These are phyloP conservation scores for Amaranthus cruentus DNA, from an alignment of 148 eudicot species.

Conservation along the genomic window DNA sequence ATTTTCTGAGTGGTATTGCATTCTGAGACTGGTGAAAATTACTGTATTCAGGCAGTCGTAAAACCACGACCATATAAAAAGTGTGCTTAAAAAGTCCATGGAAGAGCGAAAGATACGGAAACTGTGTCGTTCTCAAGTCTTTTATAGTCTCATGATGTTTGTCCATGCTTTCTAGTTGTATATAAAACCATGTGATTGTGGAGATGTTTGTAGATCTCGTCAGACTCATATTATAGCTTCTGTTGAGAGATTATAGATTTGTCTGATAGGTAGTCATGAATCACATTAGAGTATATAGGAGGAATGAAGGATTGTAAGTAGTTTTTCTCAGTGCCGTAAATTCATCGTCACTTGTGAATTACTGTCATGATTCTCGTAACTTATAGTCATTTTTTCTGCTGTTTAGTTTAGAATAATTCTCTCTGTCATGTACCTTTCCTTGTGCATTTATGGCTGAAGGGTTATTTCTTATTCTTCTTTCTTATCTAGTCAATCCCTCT, in stretches of 20 bases:
- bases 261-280: conserved; percentile 20
- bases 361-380: conserved; percentile 13
- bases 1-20: conserved; percentile 19
- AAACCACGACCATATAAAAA: conserved; percentile 10
- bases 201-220: conserved; percentile 24
- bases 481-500: too few relatives aligned
- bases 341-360: conserved; percentile 11
- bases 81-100: conserved; percentile 10
- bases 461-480: too few relatives aligned
- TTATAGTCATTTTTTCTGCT: neutral
- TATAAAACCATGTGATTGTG: conserved; percentile 21
- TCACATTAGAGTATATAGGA: conserved; percentile 16
- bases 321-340: conserved; percentile 9
- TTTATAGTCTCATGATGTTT: neutral
- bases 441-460: too few relatives aligned
- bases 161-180: conserved; percentile 23
- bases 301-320: conserved; percentile 35
- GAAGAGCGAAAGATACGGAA: conserved; percentile 16
- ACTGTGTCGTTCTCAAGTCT: conserved; percentile 13
- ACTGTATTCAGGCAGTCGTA: conserved; percentile 2
- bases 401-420: neutral
- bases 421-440: too few relatives aligned
- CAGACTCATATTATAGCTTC: conserved; percentile 7
- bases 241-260: conserved; percentile 17
- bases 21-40: neutral